Evolutionary conservation across 805 yeast genomes (phyloP).

Genomic region (Clavispora vitiphila): DNA sequence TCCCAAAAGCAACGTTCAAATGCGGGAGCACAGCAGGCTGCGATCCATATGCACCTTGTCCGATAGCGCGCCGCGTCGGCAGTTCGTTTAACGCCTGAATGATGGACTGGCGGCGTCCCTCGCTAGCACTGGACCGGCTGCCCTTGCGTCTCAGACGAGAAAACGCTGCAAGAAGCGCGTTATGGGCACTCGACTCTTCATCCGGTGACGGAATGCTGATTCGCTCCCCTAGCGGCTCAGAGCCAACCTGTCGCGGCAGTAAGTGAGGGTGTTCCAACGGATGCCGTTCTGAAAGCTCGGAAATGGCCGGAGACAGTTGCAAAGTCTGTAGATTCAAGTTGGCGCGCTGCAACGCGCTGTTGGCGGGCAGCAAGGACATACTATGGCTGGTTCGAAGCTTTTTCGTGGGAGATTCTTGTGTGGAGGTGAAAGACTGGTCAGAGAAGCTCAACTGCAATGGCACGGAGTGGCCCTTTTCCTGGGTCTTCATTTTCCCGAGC

Average conservation of each 20-base stretch:
- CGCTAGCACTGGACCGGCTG: conserved; percentile 8
- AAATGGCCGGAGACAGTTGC: conserved; percentile 26
- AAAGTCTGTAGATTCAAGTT: conserved; percentile 35
- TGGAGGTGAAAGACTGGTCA: conserved; percentile 18
- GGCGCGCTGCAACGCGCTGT: conserved; percentile 14
- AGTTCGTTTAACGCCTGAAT: conserved; percentile 6
- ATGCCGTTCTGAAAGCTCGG: not conserved
- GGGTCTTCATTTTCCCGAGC: conserved; percentile 33
- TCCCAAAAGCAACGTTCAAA: conserved; percentile 8
- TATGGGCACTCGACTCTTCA: conserved; percentile 42
- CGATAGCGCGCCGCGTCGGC: not conserved
- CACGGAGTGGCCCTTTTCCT: conserved; percentile 9
- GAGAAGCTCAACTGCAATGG: conserved; percentile 24
- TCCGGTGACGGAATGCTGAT: conserved; percentile 26
- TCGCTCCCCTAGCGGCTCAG: conserved; percentile 1
- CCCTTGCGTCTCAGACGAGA: conserved; percentile 25
- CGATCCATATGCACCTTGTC: not conserved
- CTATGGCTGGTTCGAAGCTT: conserved; percentile 7
- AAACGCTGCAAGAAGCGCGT: conserved; percentile 39
- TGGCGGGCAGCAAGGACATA: not conserved
- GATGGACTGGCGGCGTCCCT: conserved; percentile 9
- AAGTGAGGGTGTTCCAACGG: conserved; percentile 2
- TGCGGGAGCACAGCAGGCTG: conserved; percentile 12
- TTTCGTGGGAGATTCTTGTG: conserved; percentile 19
- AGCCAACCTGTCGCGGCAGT: not conserved